A percentile compares a stretch with the other conserved stretches of the same genome.
Evolutionary conservation across 208 protist genomes (phyloP).

Genomic region (Endotrypanum monterogeii): DNA sequence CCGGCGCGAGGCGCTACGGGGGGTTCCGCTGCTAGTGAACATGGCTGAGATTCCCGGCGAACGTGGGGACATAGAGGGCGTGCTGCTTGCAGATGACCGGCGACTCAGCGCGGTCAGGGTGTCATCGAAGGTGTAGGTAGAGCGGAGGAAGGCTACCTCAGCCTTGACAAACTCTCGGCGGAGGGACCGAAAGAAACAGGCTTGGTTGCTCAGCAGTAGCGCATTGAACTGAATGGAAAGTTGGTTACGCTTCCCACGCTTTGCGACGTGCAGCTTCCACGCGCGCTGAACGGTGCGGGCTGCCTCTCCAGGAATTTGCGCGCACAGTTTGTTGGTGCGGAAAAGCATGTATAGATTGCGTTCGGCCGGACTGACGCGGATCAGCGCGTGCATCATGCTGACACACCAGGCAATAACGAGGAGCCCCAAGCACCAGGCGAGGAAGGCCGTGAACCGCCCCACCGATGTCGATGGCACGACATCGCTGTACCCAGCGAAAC

Average conservation of each 20-base stretch:
- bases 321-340: slow-evolving; percentile 62
- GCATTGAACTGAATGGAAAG: slow-evolving; percentile 60
- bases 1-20: slow-evolving; percentile 11
- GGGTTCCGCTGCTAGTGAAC: slow-evolving; percentile 14
- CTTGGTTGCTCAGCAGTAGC: slow-evolving; percentile 54
- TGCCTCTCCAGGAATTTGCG: slow-evolving; percentile 49
- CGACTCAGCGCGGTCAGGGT: slow-evolving; percentile 33
- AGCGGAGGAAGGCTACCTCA: slow-evolving; percentile 51
- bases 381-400: slow-evolving; percentile 41
- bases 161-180: slow-evolving; percentile 37
- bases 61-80: slow-evolving; percentile 27
- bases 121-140: slow-evolving; percentile 51
- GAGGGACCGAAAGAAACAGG: slow-evolving; percentile 46
- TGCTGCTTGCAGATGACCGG: slow-evolving; percentile 16
- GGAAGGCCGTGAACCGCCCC: slow-evolving; percentile 53
- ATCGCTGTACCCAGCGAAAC: slow-evolving; percentile 64
- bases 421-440: slow-evolving; percentile 48
- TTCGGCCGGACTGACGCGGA: slow-evolving; percentile 45
- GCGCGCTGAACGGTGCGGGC: slow-evolving; percentile 67
- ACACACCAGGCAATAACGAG: slow-evolving; percentile 51
- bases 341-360: slow-evolving; percentile 68
- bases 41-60: slow-evolving; percentile 16
- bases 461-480: slow-evolving; percentile 40
- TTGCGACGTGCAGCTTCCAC: slow-evolving; percentile 58
- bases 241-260: slow-evolving; percentile 36